Percentiles rank a stretch among this genome's conserved stretches.
phyloP scores from a whole-genome alignment of 1,139 yeast species.

The Saccharomyces pastorianus region DNA sequence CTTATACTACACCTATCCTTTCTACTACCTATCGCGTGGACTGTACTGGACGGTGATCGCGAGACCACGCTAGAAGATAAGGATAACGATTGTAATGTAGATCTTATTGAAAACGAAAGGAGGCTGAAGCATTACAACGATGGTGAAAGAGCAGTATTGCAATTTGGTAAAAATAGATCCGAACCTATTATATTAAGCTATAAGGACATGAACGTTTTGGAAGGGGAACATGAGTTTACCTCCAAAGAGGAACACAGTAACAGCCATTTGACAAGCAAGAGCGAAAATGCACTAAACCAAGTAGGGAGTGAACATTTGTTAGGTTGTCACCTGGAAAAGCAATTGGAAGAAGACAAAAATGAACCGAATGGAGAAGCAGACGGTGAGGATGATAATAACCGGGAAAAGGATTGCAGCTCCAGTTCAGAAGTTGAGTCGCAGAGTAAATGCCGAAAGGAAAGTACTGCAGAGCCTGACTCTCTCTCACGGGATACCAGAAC shows the following conservation, averaged over 20 bases:
- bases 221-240: background rate
- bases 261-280: background rate
- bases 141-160: constrained; percentile 21
- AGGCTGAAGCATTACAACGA: constrained; percentile 7
- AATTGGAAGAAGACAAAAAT: background rate
- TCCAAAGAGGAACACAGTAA: background rate
- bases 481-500: background rate
- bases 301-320: background rate
- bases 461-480: background rate
- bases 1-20: constrained; percentile 5
- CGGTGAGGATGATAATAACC: background rate
- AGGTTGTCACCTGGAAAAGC: background rate
- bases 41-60: background rate
- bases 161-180: constrained; percentile 16
- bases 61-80: background rate
- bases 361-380: background rate
- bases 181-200: constrained; percentile 11
- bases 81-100: background rate
- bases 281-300: background rate
- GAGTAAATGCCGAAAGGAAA: background rate
- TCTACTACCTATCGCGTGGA: constrained; percentile 7
- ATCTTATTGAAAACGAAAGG: background rate
- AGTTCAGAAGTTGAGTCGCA: background rate
- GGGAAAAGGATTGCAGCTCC: background rate
- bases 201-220: background rate